Conservation (phyloP, 805 yeast genomes). For the Phaffomyces thermotolerans region DNA sequence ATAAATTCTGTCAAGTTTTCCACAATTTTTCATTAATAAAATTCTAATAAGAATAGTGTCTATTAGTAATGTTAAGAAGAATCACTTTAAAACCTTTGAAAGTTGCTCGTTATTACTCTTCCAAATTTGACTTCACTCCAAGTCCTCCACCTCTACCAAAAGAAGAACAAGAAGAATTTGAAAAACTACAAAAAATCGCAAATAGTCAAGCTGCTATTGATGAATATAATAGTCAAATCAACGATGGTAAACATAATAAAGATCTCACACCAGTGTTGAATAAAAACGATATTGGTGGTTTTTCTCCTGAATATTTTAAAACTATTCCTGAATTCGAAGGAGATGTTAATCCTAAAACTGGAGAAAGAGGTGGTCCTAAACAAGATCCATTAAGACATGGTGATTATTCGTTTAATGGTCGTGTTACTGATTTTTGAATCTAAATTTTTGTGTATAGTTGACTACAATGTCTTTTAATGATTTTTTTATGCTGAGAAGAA, state of each 20-base stretch:
- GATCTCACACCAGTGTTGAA: slow-evolving; percentile 28
- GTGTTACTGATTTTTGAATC: slow-evolving; percentile 83
- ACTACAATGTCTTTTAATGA: too few relatives aligned
- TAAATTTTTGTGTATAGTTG: neutral
- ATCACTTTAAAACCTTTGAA: neutral
- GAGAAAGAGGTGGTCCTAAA: slow-evolving; percentile 95
- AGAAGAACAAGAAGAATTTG: slow-evolving; percentile 88
- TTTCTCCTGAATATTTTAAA: slow-evolving; percentile 63
- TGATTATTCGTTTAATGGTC: slow-evolving; percentile 92
- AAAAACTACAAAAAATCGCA: slow-evolving; percentile 73
- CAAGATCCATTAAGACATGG: slow-evolving; percentile 91
- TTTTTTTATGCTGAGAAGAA: neutral
- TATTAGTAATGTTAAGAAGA: slow-evolving; percentile 7
- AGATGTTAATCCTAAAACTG: slow-evolving; percentile 85
- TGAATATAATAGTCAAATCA: slow-evolving; percentile 46
- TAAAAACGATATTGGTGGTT: slow-evolving; percentile 50
- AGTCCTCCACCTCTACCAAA: slow-evolving; percentile 70
- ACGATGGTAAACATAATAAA: slow-evolving; percentile 28
- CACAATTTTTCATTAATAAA: too few relatives aligned
- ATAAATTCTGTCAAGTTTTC: too few relatives aligned
- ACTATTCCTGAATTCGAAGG: slow-evolving; percentile 95
- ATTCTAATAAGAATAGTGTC: too few relatives aligned
- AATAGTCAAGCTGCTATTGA: slow-evolving; percentile 72
- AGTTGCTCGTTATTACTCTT: slow-evolving; percentile 14
- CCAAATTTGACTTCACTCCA: slow-evolving; percentile 20